phyloP scores from a whole-genome alignment of 106 monocot species.

The Narthecium ossifragum region DNA sequence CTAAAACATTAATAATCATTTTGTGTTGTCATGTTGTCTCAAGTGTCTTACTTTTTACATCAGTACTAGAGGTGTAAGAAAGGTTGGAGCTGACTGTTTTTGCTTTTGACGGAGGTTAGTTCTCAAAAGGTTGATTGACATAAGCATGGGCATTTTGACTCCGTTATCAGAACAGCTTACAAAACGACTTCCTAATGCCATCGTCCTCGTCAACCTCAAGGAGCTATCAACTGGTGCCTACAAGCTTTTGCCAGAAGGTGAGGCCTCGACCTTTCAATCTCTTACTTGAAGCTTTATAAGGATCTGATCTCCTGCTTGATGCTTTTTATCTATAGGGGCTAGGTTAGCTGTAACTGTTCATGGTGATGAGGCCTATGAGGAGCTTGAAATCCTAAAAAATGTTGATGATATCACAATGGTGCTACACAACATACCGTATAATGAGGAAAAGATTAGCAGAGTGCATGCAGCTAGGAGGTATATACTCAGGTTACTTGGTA shows the following conservation, averaged over 20 bases:
- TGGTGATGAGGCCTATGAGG: constrained; percentile 87
- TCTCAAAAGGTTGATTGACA: constrained; percentile 91
- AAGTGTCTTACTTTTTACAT: too few relatives aligned
- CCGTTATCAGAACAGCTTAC: constrained; percentile 95
- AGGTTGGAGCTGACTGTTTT: background rate
- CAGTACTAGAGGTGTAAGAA: background rate
- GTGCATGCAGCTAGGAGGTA: constrained; percentile 93
- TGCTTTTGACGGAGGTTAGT: constrained; percentile 48
- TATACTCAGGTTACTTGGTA: constrained; percentile 10
- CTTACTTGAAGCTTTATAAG: background rate
- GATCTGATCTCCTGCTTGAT: background rate
- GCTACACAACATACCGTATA: constrained; percentile 69
- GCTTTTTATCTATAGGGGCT: constrained; percentile 46
- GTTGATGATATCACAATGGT: constrained; percentile 77
- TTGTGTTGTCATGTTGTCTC: too few relatives aligned
- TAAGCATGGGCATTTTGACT: constrained; percentile 91
- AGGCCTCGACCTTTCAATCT: background rate
- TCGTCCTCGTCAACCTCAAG: constrained; percentile 78
- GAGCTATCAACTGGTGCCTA: constrained; percentile 76
- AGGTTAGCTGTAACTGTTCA: constrained; percentile 76
- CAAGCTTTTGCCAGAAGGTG: constrained; percentile 95
- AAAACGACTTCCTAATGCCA: constrained; percentile 94
- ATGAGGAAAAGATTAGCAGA: constrained; percentile 71
- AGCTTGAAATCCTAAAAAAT: constrained; percentile 63
- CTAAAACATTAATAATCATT: too few relatives aligned